A percentile compares a stretch with the other conserved stretches of the same genome.
Evolutionary conservation across 2,329 filamentous ascomycete species (phyloP).

Genomic region (Trichoderma pleuroti): DNA sequence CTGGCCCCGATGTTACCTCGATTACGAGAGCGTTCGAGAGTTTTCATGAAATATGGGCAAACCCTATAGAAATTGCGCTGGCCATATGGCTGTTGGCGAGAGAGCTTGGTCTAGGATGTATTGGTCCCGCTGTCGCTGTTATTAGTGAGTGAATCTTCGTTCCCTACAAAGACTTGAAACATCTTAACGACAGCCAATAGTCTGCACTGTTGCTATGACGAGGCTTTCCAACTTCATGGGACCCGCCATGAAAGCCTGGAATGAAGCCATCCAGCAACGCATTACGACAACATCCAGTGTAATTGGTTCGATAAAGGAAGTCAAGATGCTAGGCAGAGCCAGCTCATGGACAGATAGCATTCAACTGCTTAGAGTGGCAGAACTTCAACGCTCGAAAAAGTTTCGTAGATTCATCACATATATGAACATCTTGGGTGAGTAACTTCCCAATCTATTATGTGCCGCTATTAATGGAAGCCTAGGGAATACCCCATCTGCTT

Average conservation of each 20-base stretch:
- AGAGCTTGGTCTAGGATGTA: constrained; percentile 44
- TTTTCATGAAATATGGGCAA: constrained; percentile 42
- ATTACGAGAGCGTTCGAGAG: constrained; percentile 27
- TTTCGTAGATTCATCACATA: constrained; percentile 25
- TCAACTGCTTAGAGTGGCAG: constrained; percentile 12
- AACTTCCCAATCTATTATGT: neutral
- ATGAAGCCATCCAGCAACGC: constrained; percentile 22
- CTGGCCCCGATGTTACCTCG: constrained; percentile 41
- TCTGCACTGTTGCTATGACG: constrained; percentile 18
- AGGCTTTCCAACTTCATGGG: constrained; percentile 22
- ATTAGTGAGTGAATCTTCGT: constrained; percentile 16
- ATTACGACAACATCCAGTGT: constrained; percentile 27
- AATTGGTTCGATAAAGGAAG: constrained; percentile 25
- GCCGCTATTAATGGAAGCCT: fast-evolving
- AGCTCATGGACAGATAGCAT: constrained; percentile 21
- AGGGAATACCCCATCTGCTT: constrained; percentile 14
- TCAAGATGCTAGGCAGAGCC: constrained; percentile 25
- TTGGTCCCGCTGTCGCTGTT: constrained; percentile 41
- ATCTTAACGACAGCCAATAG: neutral
- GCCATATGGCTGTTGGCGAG: constrained; percentile 44
- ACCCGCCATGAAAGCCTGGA: constrained; percentile 21
- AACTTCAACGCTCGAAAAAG: constrained; percentile 24
- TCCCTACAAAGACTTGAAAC: neutral
- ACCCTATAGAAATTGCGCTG: constrained; percentile 40
- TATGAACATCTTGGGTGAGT: constrained; percentile 23